Base-by-base conservation (phyloP, 2,329 filamentous ascomycete genomes). In the Penicillium italicum region DNA sequence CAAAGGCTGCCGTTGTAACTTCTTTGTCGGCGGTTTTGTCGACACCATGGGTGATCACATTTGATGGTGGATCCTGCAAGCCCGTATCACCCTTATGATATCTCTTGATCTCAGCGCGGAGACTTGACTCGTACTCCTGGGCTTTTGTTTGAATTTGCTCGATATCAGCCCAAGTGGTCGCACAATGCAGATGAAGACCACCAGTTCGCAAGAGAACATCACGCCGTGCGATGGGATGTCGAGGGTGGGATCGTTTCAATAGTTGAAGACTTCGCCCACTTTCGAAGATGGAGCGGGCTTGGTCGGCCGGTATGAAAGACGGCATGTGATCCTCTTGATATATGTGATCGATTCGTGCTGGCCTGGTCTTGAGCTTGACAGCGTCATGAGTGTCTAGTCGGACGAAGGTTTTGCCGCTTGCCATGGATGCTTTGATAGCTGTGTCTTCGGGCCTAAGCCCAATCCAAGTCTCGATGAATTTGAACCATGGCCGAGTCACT, bases 251-350 rank as follows among this genome's bases (percentile, higher is more conserved):
- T 22, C 78, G 76, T 62, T 85, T 83, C 45, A 96, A 78, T 51
- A 94, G 85, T 8, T 88, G 83, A 45, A 96, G 73, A 68, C 88
- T 93, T 64, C 82, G 84, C 4, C 90, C 91, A 4, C 86, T 88
- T 68, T 95, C 90, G 61, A 93, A 92, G n/a, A 94, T 84, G 5
- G 80, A 77, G 48, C 82, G 80, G 3, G 85, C 86, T 61, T 92
- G 82, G 55, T 94, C 89, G 5, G 77, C 70, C 0, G 86, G 82
- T 42, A 95, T 79, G 62, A 94, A 94, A 2, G 80, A 77, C 0
- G 90, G 90, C 74, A 94, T 85, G 59, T 83, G 82, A 28, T 82
- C 76, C 22, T 62, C 58, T 22, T 60, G 59, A 44, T 71, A 75
- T 18, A 79, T 77, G 57, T 88, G 84, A 31, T 92, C 80, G 6